Conservation (phyloP, 441 rosid species). For the Omphalea diandra region DNA sequence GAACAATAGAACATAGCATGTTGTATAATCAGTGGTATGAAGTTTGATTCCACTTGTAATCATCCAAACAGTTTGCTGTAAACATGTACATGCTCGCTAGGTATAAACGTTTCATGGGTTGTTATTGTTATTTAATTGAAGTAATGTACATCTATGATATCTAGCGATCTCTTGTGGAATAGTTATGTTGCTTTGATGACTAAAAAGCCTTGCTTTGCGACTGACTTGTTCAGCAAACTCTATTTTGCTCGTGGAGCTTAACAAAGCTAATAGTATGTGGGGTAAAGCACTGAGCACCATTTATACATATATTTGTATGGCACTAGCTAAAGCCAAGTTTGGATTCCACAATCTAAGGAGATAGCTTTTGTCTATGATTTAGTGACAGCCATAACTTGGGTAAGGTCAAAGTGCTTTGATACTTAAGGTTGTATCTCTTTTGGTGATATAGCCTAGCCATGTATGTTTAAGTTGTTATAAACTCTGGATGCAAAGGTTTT, state of each 20-base stretch:
- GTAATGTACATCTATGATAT: not conserved
- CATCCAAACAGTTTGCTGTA: not conserved
- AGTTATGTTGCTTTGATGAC: not conserved
- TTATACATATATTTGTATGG: not conserved
- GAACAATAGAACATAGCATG: not conserved
- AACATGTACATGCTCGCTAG: not conserved
- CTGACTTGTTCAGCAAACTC: not conserved
- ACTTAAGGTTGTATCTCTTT: not conserved
- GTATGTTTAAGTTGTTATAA: not conserved
- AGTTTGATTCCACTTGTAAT: not conserved
- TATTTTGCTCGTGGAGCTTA: not conserved
- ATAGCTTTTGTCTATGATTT: not conserved
- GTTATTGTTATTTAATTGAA: not conserved
- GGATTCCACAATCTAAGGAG: not conserved
- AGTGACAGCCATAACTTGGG: not conserved
- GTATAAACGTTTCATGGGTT: not conserved
- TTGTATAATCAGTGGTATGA: not conserved
- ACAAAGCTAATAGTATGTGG: not conserved
- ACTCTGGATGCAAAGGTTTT: slow-evolving; percentile 1
- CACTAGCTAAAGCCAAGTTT: not conserved
- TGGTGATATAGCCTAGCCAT: not conserved
- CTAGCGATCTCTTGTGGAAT: not conserved
- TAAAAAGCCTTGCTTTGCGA: not conserved
- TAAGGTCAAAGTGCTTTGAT: not conserved
- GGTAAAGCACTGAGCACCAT: not conserved